Evolutionary conservation across 2,329 filamentous ascomycete species (phyloP), one percentile per base, ranked within the genome.

Genomic region (Penicillium frequentans): DNA sequence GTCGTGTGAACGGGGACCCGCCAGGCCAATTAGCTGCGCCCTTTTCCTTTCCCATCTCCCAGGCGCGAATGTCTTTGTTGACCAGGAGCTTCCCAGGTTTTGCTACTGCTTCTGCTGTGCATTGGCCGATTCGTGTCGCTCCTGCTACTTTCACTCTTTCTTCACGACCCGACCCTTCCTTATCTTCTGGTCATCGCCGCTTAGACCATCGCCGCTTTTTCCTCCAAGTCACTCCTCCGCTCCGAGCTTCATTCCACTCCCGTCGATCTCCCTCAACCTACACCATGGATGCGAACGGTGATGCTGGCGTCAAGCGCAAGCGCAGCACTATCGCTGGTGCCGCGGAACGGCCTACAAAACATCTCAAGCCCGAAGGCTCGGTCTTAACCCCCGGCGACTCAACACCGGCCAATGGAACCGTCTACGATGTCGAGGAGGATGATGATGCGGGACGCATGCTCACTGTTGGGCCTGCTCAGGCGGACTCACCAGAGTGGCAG

Each of bases 401-500:
- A 10, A 76, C 76, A 1, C 73, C 76, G 2, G 73, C 75, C 35
- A 79, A 79, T 54, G 74, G 74, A 54, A 76, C 75, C 0, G 73
- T 77, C 19, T 78, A 79, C 59, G 70, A 76, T 52, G 73, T 81
- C 49, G 74, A 75, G 60, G 74, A 79, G 60, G 73, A 78, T 33
- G 77, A 79, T 58, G 76, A 81, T 57, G 78, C 81, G 8, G 73
- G 78, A 10, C 73, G 68, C 53, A 64, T 78, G 55, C 73, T 77
- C 59, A 73, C 75, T 57, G 70, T 82, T 64, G 79, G 70, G 53
- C 79, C 79, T 61, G 78, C 78, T 16, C 77, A 80, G 49, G 76
- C 82, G 24, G 89, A 91, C 66, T 90, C 88, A 3, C 87, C 87
- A 24, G 93, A 96, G 78, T 99, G 95, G 95, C 93, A 98, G 76